phyloP scores from a whole-genome alignment of 2,329 filamentous ascomycete species.

The Coniella lustricola region DNA sequence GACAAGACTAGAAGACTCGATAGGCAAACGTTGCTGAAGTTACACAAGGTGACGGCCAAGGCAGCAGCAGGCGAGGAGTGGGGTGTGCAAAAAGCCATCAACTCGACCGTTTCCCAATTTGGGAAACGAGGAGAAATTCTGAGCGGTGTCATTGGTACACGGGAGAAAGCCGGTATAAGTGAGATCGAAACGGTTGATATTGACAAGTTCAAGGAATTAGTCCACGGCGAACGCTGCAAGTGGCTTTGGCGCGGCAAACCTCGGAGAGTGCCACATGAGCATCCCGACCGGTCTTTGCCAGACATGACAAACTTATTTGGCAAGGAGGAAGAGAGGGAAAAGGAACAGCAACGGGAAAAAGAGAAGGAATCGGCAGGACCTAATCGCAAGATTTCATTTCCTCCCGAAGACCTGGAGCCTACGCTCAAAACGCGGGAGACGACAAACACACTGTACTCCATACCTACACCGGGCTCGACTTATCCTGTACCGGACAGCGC shows the following conservation, averaged over 20 bases:
- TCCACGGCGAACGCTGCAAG: constrained; percentile 75
- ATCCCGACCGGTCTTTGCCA: constrained; percentile 38
- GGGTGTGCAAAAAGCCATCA: constrained; percentile 89
- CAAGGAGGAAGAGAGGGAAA: constrained; percentile 10
- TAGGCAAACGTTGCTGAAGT: constrained; percentile 69
- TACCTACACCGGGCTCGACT: constrained; percentile 37
- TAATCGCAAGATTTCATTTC: constrained; percentile 37
- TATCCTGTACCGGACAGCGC: constrained; percentile 40
- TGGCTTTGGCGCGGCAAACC: constrained; percentile 95
- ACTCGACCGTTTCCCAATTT: constrained; percentile 88
- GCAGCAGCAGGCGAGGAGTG: constrained; percentile 83
- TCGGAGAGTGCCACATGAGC: constrained; percentile 50
- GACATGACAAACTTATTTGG: constrained; percentile 44
- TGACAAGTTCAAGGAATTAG: constrained; percentile 70
- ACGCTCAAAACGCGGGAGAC: constrained; percentile 41
- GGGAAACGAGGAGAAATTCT: constrained; percentile 92
- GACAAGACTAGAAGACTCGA: constrained; percentile 73
- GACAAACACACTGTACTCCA: constrained; percentile 34
- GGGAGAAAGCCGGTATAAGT: constrained; percentile 81
- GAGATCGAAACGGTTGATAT: constrained; percentile 91
- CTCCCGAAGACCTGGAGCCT: constrained; percentile 42
- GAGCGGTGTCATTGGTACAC: constrained; percentile 84
- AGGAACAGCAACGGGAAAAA: constrained; percentile 7
- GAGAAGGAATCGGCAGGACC: constrained; percentile 14
- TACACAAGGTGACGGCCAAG: constrained; percentile 82